Conservation (phyloP, 2,329 filamentous ascomycete species). For the Penicillium sp. region DNA sequence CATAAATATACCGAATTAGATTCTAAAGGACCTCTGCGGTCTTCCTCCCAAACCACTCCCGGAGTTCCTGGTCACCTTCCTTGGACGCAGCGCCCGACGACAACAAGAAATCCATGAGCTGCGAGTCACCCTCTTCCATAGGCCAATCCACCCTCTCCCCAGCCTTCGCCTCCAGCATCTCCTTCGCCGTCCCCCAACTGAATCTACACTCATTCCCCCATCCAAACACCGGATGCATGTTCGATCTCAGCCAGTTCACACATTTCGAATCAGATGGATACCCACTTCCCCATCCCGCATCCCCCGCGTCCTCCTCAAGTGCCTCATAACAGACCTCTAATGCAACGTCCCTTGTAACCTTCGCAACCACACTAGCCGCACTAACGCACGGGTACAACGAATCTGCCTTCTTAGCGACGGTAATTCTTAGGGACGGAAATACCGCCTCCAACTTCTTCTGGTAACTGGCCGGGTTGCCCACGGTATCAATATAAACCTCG, state of each 20-base stretch:
- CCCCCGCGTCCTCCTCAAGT: slow-evolving; percentile 42
- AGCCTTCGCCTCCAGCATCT: slow-evolving; percentile 81
- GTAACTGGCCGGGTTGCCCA: slow-evolving; percentile 81
- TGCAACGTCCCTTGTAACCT: slow-evolving; percentile 91
- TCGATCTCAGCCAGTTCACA: slow-evolving; percentile 77
- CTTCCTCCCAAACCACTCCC: slow-evolving; percentile 77
- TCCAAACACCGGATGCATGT: slow-evolving; percentile 92
- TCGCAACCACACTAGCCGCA: slow-evolving; percentile 91
- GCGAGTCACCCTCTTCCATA: slow-evolving; percentile 69
- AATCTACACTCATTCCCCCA: slow-evolving; percentile 94
- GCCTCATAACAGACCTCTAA: slow-evolving; percentile 76
- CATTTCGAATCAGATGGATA: slow-evolving; percentile 89
- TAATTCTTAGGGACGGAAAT: slow-evolving; percentile 78
- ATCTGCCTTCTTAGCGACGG: slow-evolving; percentile 89
- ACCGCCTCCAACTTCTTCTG: slow-evolving; percentile 82
- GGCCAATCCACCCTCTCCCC: slow-evolving; percentile 85
- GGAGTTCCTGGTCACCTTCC: slow-evolving; percentile 68
- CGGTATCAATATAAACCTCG: slow-evolving; percentile 94
- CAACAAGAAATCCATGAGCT: slow-evolving; percentile 77
- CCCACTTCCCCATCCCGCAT: slow-evolving; percentile 79
- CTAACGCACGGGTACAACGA: slow-evolving; percentile 90
- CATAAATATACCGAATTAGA: slow-evolving; percentile 2
- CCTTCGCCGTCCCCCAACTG: slow-evolving; percentile 94
- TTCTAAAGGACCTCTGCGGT: slow-evolving; percentile 73
- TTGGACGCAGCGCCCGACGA: slow-evolving; percentile 39